Base-by-base conservation (phyloP, 495 filamentous ascomycete species). In the Chaetomium tenue region DNA sequence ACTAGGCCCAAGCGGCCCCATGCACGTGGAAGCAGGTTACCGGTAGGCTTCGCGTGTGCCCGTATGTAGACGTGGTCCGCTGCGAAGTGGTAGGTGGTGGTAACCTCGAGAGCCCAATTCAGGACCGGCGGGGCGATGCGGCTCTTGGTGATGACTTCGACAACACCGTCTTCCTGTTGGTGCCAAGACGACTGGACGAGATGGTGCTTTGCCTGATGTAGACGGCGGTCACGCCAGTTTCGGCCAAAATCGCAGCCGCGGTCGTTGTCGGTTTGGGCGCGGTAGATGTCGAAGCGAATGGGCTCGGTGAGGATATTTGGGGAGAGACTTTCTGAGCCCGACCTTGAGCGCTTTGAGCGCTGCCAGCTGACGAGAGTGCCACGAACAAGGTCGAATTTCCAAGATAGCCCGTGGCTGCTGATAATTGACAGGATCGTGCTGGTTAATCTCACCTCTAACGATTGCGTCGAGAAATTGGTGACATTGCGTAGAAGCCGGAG, bases 251-350 rank as follows among this genome's bases (percentile, higher is more conserved):
- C 72, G 15, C 75, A 74, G 1, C 84, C 78, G 11, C 77, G 75
- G 67, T 91, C 88, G 72, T 90, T 90, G 72, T 89, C 84, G 5
- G 88, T 91, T 26, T 81, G 82, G 0, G 83, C 74, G 33, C 83
- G 80, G 71, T 84, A 83, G 66, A 85, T 78, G 46, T 74, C 74
- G 9, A 85, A 72, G 6, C 66, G 25, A 8, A 81, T 71, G 0
- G 81, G 78, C 20, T 75, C 66, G 40, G 78, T 77, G 57, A 86
- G 72, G 44, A 84, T 63, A 66, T 81, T 79, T 25, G 40, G 44
- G 7, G 68, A 30, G 8, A 59, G 12, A 5, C 0, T 4, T 1
- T 5, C n/a, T 1, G 48, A 26, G 18, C 5, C 22, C 16, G 65
- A 13, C 26, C 52, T 28, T 6, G 59, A 57, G 20, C 74, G 15